phyloP scores from a whole-genome alignment of 2,329 filamentous ascomycete genomes.

The Aureobasidium sp. region DNA sequence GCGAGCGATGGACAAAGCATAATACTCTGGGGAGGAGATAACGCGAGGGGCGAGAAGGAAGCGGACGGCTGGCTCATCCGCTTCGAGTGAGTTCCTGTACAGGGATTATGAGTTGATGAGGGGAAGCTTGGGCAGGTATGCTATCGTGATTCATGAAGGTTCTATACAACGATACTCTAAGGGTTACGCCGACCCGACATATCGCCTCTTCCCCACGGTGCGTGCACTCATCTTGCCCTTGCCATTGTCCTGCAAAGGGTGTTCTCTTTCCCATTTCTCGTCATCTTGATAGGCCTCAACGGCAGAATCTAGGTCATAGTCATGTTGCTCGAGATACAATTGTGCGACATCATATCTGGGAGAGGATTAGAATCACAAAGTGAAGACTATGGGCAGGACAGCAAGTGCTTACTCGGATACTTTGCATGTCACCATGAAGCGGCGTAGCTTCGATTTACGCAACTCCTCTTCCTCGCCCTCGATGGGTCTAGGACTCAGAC shows the following conservation, averaged over 20 bases:
- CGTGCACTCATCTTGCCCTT: constrained; percentile 38
- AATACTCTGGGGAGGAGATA: constrained; percentile 38
- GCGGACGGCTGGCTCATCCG: constrained; percentile 41
- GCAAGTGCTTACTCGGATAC: constrained; percentile 54
- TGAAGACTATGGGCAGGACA: not conserved
- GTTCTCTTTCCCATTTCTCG: constrained; percentile 65
- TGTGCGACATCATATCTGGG: constrained; percentile 61
- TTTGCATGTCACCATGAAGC: constrained; percentile 75
- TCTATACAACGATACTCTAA: not conserved
- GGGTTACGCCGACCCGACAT: constrained; percentile 23
- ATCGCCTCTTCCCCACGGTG: constrained; percentile 30
- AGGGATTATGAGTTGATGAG: not conserved
- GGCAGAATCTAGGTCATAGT: constrained; percentile 60
- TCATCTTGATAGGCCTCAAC: constrained; percentile 61
- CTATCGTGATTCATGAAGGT: not conserved
- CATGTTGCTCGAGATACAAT: constrained; percentile 64
- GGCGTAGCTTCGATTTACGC: constrained; percentile 61
- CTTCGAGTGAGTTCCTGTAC: constrained; percentile 24
- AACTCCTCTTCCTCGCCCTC: constrained; percentile 68
- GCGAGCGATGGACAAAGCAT: constrained; percentile 31
- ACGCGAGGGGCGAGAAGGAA: constrained; percentile 37
- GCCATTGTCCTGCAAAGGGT: constrained; percentile 49
- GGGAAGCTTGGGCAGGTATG: not conserved
- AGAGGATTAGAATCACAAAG: constrained; percentile 26
- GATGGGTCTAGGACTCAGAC: constrained; percentile 62